Evolutionary conservation across 2,329 filamentous ascomycete genomes (phyloP), one percentile per base, ranked within the genome.

Genomic region (Fusarium setosum): DNA sequence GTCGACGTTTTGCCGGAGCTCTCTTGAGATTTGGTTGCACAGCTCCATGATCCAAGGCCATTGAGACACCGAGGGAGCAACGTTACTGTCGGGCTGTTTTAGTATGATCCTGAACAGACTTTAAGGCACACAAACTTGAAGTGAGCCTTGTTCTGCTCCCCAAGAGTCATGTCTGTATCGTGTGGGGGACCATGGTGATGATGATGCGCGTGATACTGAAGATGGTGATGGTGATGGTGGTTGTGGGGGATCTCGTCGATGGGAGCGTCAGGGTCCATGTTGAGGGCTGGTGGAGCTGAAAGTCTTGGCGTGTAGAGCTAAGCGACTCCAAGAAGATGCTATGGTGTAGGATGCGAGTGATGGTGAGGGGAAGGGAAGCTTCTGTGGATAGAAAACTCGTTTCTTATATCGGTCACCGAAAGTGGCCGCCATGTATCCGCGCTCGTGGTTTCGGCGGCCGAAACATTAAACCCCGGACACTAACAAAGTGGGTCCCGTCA

Each of bases 41-140:
- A 76, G 44, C 5, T 70, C 61, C 4, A 56, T 41, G 17, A 75
- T 67, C 73, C 72, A 74, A 4, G 67, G 70, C 26, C 63, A 65
- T 18, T 61, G 48, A 17, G 67, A 73, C 3, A 68, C 50, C 2
- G 48, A 47, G 1, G 52, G 26, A 11, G 69, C 55, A 4, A 69
- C 55, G 15, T 69, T 57, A 20, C 73, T 75, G 20, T n/a, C n/a
- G n/a, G n/a, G n/a, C n/a, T n/a, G n/a, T n/a, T n/a, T n/a, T n/a
- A n/a, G n/a, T n/a, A n/a, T n/a, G n/a, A n/a, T n/a, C n/a, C n/a
- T n/a, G n/a, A n/a, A n/a, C n/a, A 4, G 4, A 9, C 2, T 2
- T 62, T 20, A 4, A 0, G 2, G 4, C 2, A 12, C 2, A 24
- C 60, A 4, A 59, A 74, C 74, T 75, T 65, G 24, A 71, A 75